Base-by-base conservation (phyloP, 225 moss, liverwort and hornwort genomes). In the Rhytidiadelphus loreus region DNA sequence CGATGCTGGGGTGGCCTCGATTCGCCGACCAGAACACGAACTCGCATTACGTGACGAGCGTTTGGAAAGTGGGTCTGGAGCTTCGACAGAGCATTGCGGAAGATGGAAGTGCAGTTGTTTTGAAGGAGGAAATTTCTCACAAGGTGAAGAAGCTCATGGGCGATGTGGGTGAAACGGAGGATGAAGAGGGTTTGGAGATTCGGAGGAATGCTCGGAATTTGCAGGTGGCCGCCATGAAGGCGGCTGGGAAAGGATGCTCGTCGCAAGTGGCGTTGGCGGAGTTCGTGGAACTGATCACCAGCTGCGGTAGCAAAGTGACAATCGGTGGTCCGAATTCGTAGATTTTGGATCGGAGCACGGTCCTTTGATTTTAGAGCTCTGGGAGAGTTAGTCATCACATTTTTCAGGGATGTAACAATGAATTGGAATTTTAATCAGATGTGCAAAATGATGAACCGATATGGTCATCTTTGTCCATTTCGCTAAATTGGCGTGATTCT, bases 41-140 rank as follows among this genome's bases (percentile, higher is more conserved):
- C 13, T 33, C 84, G 37, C 84, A 74, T 6, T 91, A 89, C 59
- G 35, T 91, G 26, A 87, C 89, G 62, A 66, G 56, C 17, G 90
- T 88, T 7, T 92, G 90, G 90, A 90, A 83, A 76, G 71, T 88
- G 21, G 92, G 90, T 13, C 62, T 90, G 12, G 75, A 84, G 62
- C 66, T 90, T 37, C 33, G 8, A 13, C 24, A 60, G 46, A 74
- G 60, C 7, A 10, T 1, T 8, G 65, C 69, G 14, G 43, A 58
- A 25, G 87, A 83, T 7, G 83, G 65, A 35, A 44, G 18, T 22
- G 13, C 76, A 10, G 13, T 90, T 4, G 82, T 92, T 13, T 15
- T 11, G 50, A 39, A 18, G 26, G 78, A 78, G n/a, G 78, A 78
- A 37, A 78, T 78, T 0, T 9, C 78, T 56, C 7, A 16, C 4